Conservation (phyloP, 2,329 filamentous ascomycete species). For the Eutypella sp. region DNA sequence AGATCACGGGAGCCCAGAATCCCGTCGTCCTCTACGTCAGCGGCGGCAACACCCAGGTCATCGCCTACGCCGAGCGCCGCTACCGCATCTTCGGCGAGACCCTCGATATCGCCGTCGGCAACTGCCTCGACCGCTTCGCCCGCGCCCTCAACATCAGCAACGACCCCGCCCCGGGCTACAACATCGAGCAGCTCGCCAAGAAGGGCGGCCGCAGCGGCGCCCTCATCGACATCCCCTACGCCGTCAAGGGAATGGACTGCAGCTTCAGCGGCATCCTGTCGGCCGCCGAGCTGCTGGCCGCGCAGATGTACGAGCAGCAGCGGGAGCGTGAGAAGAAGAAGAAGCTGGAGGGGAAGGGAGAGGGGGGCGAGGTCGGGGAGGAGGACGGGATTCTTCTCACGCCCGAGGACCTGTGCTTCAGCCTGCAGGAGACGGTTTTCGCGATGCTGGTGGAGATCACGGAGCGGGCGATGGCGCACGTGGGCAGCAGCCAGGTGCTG, state of each 20-base stretch:
- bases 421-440: constrained; percentile 89
- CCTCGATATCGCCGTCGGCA: constrained; percentile 94
- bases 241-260: constrained; percentile 98
- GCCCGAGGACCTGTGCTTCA: constrained; percentile 84
- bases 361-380: constrained; percentile 12
- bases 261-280: constrained; percentile 91
- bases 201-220: constrained; percentile 54
- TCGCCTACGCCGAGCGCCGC: constrained; percentile 88
- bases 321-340: constrained; percentile 12
- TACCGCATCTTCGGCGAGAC: constrained; percentile 99
- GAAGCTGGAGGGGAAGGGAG: too few species aligned
- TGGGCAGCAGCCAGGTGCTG: constrained; percentile 82
- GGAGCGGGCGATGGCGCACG: constrained; percentile 96
- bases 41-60: constrained; percentile 96
- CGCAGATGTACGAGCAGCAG: constrained; percentile 49
- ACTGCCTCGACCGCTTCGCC: constrained; percentile 94
- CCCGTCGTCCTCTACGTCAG: constrained; percentile 94
- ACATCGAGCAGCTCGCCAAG: constrained; percentile 89
- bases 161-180: constrained; percentile 94
- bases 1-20: constrained; percentile 84
- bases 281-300: constrained; percentile 73
- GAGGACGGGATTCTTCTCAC: constrained; percentile 63
- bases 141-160: constrained; percentile 88
- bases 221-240: constrained; percentile 85
- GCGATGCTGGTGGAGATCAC: constrained; percentile 99